phyloP scores from a whole-genome alignment of 257 asterid species.

The Lycium barbarum region DNA sequence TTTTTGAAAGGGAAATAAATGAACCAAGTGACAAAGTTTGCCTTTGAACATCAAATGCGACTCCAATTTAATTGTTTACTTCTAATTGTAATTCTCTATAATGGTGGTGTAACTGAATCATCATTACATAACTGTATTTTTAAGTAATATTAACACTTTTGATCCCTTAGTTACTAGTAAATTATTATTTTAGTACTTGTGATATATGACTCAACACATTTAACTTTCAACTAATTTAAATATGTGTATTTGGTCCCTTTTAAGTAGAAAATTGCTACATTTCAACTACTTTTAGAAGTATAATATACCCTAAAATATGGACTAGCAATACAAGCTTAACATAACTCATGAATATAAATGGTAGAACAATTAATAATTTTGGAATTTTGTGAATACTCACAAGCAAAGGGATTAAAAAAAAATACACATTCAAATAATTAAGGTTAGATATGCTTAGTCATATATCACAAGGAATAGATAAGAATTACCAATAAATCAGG shows the following conservation, averaged over 20 bases:
- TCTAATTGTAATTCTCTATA: constrained; percentile 1
- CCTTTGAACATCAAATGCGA: too few species aligned
- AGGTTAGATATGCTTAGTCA: not conserved
- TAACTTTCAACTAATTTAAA: too few species aligned
- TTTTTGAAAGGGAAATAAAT: too few species aligned
- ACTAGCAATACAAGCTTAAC: not conserved
- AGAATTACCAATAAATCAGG: not conserved
- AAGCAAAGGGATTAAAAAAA: not conserved
- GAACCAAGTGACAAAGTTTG: not conserved
- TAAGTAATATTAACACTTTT: not conserved
- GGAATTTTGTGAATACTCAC: not conserved
- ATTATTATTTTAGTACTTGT: not conserved
- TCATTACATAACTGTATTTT: not conserved
- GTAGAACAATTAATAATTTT: too few species aligned
- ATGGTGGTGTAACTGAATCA: not conserved
- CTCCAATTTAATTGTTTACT: not conserved
- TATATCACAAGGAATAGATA: not conserved
- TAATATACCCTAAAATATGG: not conserved
- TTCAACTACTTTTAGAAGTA: too few species aligned
- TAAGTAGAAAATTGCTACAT: too few species aligned
- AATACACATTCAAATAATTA: not conserved
- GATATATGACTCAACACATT: not conserved
- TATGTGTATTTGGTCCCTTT: too few species aligned
- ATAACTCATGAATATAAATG: too few species aligned
- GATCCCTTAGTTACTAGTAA: not conserved